A percentile compares a stretch with the other conserved stretches of the same genome.
phyloP scores from a whole-genome alignment of 306 rosid species.

The Cucurbita moschata region DNA sequence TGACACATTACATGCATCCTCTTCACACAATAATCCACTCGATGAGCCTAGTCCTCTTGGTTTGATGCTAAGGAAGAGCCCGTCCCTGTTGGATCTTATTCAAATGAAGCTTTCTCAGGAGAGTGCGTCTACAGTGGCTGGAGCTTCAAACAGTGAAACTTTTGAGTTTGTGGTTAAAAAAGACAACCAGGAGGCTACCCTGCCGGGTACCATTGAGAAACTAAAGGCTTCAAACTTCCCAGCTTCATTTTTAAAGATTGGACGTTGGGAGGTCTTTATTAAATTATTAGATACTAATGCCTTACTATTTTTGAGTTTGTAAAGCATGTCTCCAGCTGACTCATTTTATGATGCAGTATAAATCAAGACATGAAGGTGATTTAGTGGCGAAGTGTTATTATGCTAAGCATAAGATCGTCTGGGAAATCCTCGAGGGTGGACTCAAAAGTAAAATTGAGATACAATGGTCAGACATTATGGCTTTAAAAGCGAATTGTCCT shows the following conservation, averaged over 20 bases:
- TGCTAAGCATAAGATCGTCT: conserved; percentile 86
- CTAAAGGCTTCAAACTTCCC: conserved; percentile 84
- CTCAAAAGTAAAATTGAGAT: conserved; percentile 81
- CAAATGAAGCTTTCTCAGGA: conserved; percentile 75
- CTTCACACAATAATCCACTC: conserved; percentile 44
- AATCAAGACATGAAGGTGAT: conserved; percentile 79
- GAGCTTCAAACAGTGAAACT: conserved; percentile 24
- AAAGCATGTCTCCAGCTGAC: background rate
- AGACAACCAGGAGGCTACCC: conserved; percentile 24
- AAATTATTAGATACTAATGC: background rate
- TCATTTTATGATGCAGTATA: conserved; percentile 33
- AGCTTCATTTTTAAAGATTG: conserved; percentile 59
- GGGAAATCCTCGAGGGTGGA: conserved; percentile 88
- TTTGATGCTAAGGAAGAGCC: conserved; percentile 69
- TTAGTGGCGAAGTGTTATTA: conserved; percentile 80
- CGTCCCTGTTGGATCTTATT: conserved; percentile 65
- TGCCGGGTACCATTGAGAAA: conserved; percentile 35
- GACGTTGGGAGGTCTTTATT: conserved; percentile 69
- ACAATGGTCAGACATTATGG: conserved; percentile 81
- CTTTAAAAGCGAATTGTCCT: conserved; percentile 49
- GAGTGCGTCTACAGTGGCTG: conserved; percentile 7
- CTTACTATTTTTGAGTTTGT: background rate
- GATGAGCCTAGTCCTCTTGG: conserved; percentile 91
- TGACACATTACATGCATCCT: conserved; percentile 11
- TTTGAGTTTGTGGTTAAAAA: conserved; percentile 18